Conservation (phyloP, 192 early-diverging fungal species). For the Coemansia sp. region DNA sequence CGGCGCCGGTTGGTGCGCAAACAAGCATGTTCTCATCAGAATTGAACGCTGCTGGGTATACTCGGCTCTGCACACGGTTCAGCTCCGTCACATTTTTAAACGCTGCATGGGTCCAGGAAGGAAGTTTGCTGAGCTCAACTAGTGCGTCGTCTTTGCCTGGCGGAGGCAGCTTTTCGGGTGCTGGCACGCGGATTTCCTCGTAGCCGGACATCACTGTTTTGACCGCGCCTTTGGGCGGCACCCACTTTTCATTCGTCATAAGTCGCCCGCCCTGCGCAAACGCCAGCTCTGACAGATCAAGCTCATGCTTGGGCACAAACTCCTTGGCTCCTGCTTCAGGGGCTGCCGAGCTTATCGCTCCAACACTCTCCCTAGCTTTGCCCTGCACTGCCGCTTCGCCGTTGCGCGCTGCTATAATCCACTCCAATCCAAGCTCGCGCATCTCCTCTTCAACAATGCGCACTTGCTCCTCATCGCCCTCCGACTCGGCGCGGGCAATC, state of each 20-base stretch:
- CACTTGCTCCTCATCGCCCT: slow-evolving; percentile 55
- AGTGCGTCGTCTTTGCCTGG: slow-evolving; percentile 64
- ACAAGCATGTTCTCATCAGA: slow-evolving; percentile 93
- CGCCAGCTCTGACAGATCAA: slow-evolving; percentile 80
- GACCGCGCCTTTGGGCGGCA: slow-evolving; percentile 89
- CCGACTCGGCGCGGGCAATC: slow-evolving; percentile 70
- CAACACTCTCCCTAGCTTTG: background rate
- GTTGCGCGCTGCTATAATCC: slow-evolving; percentile 69
- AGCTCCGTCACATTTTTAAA: slow-evolving; percentile 69
- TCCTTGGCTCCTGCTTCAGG: slow-evolving; percentile 4
- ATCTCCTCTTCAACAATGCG: slow-evolving; percentile 65
- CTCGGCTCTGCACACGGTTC: slow-evolving; percentile 87
- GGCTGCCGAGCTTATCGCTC: background rate
- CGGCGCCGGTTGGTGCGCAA: slow-evolving; percentile 98
- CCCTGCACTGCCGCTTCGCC: slow-evolving; percentile 7
- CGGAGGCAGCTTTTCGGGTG: slow-evolving; percentile 67
- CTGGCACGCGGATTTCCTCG: slow-evolving; percentile 94
- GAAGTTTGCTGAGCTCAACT: slow-evolving; percentile 66
- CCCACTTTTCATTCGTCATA: slow-evolving; percentile 97
- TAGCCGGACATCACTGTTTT: slow-evolving; percentile 86
- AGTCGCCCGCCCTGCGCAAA: slow-evolving; percentile 94
- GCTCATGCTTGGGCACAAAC: slow-evolving; percentile 17
- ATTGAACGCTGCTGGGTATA: slow-evolving; percentile 84
- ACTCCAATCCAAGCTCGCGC: slow-evolving; percentile 62
- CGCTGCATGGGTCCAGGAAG: slow-evolving; percentile 77